phyloP scores from a whole-genome alignment of 495 filamentous ascomycete species.

The Podospora conica region DNA sequence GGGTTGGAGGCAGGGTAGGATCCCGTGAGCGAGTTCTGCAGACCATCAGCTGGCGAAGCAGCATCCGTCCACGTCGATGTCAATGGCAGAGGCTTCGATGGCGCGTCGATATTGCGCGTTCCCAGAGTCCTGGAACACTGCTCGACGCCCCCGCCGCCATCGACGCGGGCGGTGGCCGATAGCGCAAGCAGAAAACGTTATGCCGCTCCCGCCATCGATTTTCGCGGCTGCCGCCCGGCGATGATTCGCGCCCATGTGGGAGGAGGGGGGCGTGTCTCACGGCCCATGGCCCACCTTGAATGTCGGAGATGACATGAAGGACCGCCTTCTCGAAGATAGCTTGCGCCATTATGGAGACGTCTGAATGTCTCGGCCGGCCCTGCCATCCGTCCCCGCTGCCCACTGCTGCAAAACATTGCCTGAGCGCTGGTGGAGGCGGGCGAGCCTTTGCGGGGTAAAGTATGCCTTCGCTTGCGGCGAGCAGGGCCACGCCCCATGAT shows the following conservation, averaged over 20 bases:
- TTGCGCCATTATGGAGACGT: constrained; percentile 6
- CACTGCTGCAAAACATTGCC: constrained; percentile 12
- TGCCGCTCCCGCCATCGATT: background rate
- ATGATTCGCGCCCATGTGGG: background rate
- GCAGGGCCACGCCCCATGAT: constrained; percentile 12
- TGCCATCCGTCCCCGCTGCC: background rate
- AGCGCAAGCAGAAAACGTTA: background rate
- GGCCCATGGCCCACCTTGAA: background rate
- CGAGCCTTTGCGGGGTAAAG: background rate
- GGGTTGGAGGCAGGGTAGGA: constrained; percentile 22
- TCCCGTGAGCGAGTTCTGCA: constrained; percentile 29
- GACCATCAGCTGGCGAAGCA: constrained; percentile 15
- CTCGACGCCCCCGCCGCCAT: background rate
- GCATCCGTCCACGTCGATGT: background rate
- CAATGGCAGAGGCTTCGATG: background rate
- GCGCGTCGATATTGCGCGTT: constrained; percentile 6
- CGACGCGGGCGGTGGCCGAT: background rate
- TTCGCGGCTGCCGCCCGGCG: background rate
- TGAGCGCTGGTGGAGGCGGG: constrained; percentile 1
- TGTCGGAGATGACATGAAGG: constrained; percentile 10
- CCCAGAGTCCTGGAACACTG: constrained; percentile 9
- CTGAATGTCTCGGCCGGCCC: constrained; percentile 12
- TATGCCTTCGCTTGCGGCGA: constrained; percentile 5
- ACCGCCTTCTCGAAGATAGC: constrained; percentile 5
- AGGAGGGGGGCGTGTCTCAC: background rate